These are phyloP conservation scores for Tieghemiomyces parasiticus DNA, from an alignment of 192 early-diverging fungal genomes.

Conservation along the genomic window DNA sequence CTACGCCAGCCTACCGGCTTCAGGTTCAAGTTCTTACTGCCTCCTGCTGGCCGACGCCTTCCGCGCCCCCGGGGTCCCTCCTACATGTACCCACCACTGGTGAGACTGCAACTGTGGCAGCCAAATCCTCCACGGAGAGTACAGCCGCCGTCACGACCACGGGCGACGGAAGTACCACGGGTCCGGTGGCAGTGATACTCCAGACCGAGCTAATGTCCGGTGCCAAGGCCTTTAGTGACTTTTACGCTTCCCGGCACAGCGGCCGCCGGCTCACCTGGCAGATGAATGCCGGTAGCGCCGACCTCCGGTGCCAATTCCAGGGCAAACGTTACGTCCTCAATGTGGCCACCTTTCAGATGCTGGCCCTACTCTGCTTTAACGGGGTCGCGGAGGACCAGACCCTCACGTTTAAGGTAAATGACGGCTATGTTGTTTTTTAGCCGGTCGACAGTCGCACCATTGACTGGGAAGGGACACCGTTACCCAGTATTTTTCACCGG, in stretches of 20 bases:
- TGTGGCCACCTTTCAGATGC: slow-evolving; percentile 57
- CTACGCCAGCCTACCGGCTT: slow-evolving; percentile 26
- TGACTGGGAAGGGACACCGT: no score
- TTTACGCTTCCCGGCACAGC: slow-evolving; percentile 68
- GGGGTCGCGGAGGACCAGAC: slow-evolving; percentile 9
- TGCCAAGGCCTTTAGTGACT: slow-evolving; percentile 49
- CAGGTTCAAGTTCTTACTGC: slow-evolving; percentile 48
- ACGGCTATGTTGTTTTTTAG: no score
- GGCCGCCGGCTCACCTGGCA: slow-evolving; percentile 90
- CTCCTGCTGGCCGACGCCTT: slow-evolving; percentile 57
- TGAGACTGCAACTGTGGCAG: no score
- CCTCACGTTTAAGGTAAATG: slow-evolving; percentile 25
- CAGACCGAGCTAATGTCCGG: slow-evolving; percentile 22
- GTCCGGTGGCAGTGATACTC: no score
- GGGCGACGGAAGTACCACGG: no score
- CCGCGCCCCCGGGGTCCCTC: no score
- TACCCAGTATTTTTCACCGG: no score
- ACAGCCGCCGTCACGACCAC: no score
- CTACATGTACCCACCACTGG: no score
- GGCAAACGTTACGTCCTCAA: slow-evolving; percentile 47
- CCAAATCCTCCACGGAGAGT: no score
- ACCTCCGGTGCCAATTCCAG: slow-evolving; percentile 70
- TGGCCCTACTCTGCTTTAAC: slow-evolving; percentile 60
- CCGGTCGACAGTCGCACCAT: no score
- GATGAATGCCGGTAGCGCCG: slow-evolving; percentile 65